Percentiles rank a stretch among this genome's conserved stretches.
phyloP scores from a whole-genome alignment of 2,329 filamentous ascomycete species.

The Coniella lustricola region DNA sequence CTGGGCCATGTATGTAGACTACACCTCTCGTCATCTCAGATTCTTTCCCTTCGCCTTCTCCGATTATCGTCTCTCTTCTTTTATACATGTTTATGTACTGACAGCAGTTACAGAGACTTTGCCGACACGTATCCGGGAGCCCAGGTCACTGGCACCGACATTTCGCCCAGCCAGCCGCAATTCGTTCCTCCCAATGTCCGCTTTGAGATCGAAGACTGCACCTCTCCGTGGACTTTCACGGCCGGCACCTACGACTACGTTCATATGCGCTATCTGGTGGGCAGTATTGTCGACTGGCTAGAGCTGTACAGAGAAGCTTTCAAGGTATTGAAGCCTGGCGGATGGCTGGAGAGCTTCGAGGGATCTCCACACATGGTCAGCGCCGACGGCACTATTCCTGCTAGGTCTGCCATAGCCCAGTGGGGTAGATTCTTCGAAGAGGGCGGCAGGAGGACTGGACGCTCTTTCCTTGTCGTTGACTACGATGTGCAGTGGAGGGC shows the following conservation, averaged over 20 bases:
- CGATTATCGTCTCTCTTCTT: not conserved
- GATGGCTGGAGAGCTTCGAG: conserved; percentile 25
- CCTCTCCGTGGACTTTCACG: conserved; percentile 39
- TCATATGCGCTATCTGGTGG: conserved; percentile 47
- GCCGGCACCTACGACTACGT: conserved; percentile 48
- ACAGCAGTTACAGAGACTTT: conserved; percentile 35
- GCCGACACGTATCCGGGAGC: conserved; percentile 35
- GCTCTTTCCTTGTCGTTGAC: conserved; percentile 42
- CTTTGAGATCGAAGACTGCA: conserved; percentile 56
- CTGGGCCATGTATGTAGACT: conserved; percentile 33
- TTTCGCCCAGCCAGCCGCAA: conserved; percentile 50
- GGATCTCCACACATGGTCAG: conserved; percentile 14
- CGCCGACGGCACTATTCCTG: conserved; percentile 21
- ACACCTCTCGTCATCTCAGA: too few relatives aligned
- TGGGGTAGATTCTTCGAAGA: conserved; percentile 26
- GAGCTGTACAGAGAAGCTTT: conserved; percentile 41
- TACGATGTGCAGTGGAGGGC: conserved; percentile 43
- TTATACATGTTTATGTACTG: not conserved
- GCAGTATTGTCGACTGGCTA: conserved; percentile 46
- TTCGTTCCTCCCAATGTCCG: conserved; percentile 48
- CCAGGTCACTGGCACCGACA: conserved; percentile 45
- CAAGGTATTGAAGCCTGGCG: conserved; percentile 46
- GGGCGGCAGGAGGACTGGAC: conserved; percentile 36
- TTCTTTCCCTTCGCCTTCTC: not conserved
- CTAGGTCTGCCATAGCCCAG: conserved; percentile 18